Evolutionary conservation across 1,139 yeast genomes (phyloP).

Genomic region (Scheffersomyces lignicola): DNA sequence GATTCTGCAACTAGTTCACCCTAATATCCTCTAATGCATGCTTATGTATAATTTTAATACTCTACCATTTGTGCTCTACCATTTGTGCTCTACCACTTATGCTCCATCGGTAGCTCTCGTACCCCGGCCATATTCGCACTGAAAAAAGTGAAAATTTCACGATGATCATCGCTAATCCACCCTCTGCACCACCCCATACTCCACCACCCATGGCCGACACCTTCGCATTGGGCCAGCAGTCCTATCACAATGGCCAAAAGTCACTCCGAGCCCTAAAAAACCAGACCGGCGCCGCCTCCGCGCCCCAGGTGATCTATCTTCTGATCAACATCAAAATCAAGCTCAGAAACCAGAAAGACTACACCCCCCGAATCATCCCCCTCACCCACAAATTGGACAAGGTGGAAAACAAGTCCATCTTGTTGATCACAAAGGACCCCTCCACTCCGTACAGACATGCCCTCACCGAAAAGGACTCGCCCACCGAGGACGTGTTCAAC

Average conservation of each 20-base stretch:
- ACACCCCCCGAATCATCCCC: constrained; percentile 66
- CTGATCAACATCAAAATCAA: constrained; percentile 55
- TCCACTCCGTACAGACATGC: constrained; percentile 52
- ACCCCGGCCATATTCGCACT: no score
- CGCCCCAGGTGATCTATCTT: constrained; percentile 35
- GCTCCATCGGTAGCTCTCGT: no score
- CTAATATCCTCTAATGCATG: no score
- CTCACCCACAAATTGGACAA: constrained; percentile 51
- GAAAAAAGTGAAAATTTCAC: no score
- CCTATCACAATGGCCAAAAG: constrained; percentile 21
- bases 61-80: no score
- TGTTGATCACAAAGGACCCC: constrained; percentile 71
- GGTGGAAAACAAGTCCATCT: constrained; percentile 47
- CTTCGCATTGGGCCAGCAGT: constrained; percentile 26
- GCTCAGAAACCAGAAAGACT: constrained; percentile 51
- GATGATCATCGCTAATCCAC: not conserved
- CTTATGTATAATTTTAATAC: no score
- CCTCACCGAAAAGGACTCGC: constrained; percentile 46
- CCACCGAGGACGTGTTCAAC: constrained; percentile 59
- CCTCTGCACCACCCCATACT: not conserved
- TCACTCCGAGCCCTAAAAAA: constrained; percentile 24
- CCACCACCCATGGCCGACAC: not conserved
- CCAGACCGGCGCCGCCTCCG: constrained; percentile 5
- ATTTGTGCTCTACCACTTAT: no score
- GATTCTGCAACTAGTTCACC: no score